phyloP scores from a whole-genome alignment of 78 protist genomes.

The Chrysochromulina parva region DNA sequence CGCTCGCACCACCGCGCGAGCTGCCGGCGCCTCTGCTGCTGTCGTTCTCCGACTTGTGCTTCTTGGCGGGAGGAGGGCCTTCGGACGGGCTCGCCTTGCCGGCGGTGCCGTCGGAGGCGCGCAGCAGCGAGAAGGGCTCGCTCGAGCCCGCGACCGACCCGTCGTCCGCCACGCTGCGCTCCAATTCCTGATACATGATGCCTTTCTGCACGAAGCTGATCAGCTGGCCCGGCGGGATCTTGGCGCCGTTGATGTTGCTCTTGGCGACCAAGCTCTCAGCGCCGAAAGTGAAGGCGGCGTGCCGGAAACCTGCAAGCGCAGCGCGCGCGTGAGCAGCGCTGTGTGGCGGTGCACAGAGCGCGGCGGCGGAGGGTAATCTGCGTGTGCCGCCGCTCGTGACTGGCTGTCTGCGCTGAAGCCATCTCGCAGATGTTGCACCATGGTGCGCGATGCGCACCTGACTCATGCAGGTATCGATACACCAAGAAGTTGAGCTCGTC shows the following conservation, averaged over 20 bases:
- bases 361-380: too few relatives aligned
- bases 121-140: not conserved
- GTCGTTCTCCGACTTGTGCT: too few relatives aligned
- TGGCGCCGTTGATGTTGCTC: constrained; percentile 61
- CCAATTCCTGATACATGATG: constrained; percentile 88
- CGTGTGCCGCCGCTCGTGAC: too few relatives aligned
- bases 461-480: constrained; percentile 87
- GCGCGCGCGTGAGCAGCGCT: too few relatives aligned
- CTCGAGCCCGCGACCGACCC: not conserved
- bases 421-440: too few relatives aligned
- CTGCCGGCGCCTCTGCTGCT: not conserved
- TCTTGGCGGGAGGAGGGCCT: not conserved
- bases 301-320: constrained; percentile 79
- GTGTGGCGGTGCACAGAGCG: too few relatives aligned
- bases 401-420: too few relatives aligned
- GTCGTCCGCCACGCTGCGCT: constrained; percentile 42
- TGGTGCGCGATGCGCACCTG: constrained; percentile 58
- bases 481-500: constrained; percentile 83
- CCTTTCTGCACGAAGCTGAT: constrained; percentile 90
- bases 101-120: not conserved
- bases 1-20: not conserved
- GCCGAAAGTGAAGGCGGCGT: constrained; percentile 90
- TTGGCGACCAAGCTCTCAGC: constrained; percentile 68
- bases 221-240: constrained; percentile 86
- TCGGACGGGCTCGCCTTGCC: not conserved